Conservation (phyloP, 345 rosid genomes). For the Crucihimalaya himalaica region DNA sequence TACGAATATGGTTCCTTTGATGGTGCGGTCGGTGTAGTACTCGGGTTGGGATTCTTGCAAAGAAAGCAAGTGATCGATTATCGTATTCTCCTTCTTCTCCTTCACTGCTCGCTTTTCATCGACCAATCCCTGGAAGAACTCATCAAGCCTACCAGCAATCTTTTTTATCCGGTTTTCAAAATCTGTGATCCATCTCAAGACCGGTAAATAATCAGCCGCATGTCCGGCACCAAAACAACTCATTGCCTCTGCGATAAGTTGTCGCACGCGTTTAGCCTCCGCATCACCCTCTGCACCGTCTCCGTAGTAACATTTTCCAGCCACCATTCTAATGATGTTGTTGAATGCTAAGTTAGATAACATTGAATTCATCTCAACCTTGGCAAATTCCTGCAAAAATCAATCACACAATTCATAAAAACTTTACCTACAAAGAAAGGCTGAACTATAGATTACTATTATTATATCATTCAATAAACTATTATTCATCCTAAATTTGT, state of each 20-base stretch:
- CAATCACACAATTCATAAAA: too few species aligned
- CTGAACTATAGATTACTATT: neutral
- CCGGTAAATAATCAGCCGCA: neutral
- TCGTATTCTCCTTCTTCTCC: conserved; percentile 28
- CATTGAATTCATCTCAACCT: conserved; percentile 7
- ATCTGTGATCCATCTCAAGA: neutral
- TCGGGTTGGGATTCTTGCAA: conserved; percentile 54
- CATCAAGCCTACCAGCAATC: conserved; percentile 39
- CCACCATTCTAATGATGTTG: conserved; percentile 9
- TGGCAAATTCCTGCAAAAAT: neutral
- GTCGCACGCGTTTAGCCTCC: neutral
- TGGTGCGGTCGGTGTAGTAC: conserved; percentile 46
- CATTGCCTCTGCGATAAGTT: neutral
- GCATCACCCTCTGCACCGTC: neutral
- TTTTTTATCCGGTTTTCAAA: neutral
- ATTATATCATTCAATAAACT: neutral
- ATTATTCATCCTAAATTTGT: neutral
- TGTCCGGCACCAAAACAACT: neutral
- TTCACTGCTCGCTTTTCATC: conserved; percentile 45
- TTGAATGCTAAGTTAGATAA: conserved; percentile 6
- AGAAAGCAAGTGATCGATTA: conserved; percentile 62
- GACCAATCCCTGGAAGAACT: conserved; percentile 50
- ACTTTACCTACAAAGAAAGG: too few species aligned
- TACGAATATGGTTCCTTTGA: conserved; percentile 53
- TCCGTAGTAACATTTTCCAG: conserved; percentile 11